Evolutionary conservation across 129 eudicot genomes (phyloP), one percentile per base, ranked within the genome.

Genomic region (Glebionis coronaria): DNA sequence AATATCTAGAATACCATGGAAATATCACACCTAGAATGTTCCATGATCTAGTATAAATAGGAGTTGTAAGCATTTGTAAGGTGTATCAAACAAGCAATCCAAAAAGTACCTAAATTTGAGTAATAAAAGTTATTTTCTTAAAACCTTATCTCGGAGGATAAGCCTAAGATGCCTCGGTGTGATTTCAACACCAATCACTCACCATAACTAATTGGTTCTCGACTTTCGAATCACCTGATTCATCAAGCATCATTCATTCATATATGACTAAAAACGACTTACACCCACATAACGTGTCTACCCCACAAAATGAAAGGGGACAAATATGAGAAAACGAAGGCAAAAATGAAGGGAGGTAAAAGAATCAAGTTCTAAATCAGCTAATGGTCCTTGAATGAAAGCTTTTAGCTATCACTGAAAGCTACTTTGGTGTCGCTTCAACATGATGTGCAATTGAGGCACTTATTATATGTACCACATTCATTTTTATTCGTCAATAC

Each of bases 361-460:
- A 62, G 76, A 72, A 72, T 72, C 55, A 72, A 71, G 52, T 61
- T 61, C 58, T 49, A 14, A 29, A 35, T 61, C 51, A 60, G 68
- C 68, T 53, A 61, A 59, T 49, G 21, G 76, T 69, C 54, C 40
- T 38, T 9, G 9, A 54, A 40, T 55, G 63, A 46, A 44, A 44
- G 64, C 15, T 55, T 23, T 55, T 68, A 14, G 27, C 54, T 55
- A 40, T 55, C 63, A 20, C 73, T 55, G 63, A 69, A 69, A 69
- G 73, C 42, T 54, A 42, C 13, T 15, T 21, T 13, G 9, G 14
- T 56, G 73, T 55, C 64, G 44, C 55, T 68, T 68, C 54, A 68
- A 68, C 19, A 38, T 35, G 38, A 54, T 68, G 44, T 40, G 63
- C 55, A 67, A 64, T 2, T 28, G 13, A 19, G 12, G 57, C 65